Percentiles rank a stretch among this genome's conserved stretches.
Conservation (phyloP, 2,329 filamentous ascomycete species). For the Bisporella sp. region DNA sequence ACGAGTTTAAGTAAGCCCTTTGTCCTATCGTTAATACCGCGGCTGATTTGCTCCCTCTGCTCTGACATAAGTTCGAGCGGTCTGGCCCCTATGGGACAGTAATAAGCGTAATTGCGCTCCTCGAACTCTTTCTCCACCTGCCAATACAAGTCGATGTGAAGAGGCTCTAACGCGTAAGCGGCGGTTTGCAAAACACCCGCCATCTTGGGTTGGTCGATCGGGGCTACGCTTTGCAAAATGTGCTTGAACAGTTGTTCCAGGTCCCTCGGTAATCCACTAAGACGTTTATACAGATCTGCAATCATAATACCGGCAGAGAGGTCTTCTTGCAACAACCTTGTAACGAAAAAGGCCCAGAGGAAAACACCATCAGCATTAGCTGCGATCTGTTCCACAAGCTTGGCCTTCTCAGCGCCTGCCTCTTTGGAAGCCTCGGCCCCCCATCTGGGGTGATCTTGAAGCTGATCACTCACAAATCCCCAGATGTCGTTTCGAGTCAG, state of each 20-base stretch:
- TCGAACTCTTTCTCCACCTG: background rate
- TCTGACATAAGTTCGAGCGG: background rate
- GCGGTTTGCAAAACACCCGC: background rate
- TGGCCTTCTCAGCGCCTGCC: background rate
- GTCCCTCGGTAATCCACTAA: slow-evolving; percentile 14
- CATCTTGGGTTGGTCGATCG: background rate
- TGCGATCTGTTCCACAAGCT: slow-evolving; percentile 5
- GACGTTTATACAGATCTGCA: slow-evolving; percentile 11
- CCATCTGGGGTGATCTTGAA: background rate
- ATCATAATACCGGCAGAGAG: slow-evolving; percentile 10
- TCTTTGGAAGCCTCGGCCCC: background rate
- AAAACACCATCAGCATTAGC: slow-evolving; percentile 6
- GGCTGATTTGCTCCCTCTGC: background rate
- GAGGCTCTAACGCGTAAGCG: background rate
- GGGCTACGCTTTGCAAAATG: slow-evolving; percentile 8
- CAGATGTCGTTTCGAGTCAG: slow-evolving; percentile 13
- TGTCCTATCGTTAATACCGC: background rate
- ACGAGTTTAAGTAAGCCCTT: background rate
- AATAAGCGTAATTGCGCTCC: background rate
- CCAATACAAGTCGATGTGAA: background rate
- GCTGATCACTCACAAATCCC: slow-evolving; percentile 2
- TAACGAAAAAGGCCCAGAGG: slow-evolving; percentile 11
- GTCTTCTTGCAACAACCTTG: slow-evolving; percentile 2
- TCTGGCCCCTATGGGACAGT: background rate
- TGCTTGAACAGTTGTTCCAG: slow-evolving; percentile 16